phyloP scores from a whole-genome alignment of 2,329 filamentous ascomycete genomes.

The Ceratocystis eucalypticola region DNA sequence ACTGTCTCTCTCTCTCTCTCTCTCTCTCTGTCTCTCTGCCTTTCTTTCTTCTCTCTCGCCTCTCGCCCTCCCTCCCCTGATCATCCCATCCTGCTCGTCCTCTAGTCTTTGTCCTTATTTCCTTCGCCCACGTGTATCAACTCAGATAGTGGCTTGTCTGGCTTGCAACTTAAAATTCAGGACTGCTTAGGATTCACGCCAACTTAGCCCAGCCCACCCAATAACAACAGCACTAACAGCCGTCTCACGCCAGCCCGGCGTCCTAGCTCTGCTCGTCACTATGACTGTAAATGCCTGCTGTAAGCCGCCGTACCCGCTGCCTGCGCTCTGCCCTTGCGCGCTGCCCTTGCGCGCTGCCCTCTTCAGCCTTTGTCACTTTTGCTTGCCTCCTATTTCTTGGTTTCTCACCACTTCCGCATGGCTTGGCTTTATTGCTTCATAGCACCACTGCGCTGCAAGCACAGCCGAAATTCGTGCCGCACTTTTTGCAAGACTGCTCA shows the following conservation, averaged over 20 bases:
- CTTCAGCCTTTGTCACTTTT: background rate
- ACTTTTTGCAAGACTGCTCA: background rate
- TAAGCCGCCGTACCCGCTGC: too few relatives aligned
- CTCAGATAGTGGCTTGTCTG: background rate
- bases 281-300: too few relatives aligned
- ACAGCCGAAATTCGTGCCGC: background rate
- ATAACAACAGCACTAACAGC: background rate
- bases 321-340: too few relatives aligned
- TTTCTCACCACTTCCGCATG: background rate
- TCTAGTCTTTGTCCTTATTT: background rate
- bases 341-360: too few relatives aligned
- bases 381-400: background rate
- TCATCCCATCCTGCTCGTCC: background rate
- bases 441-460: background rate
- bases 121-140: background rate
- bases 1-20: too few relatives aligned
- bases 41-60: background rate
- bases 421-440: too few relatives aligned
- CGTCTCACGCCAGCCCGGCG: too few relatives aligned
- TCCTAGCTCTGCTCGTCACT: too few relatives aligned
- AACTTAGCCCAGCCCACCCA: background rate
- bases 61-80: background rate
- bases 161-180: slow-evolving; percentile 4
- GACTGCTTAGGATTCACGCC: background rate
- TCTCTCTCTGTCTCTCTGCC: too few relatives aligned